Evolutionary conservation across 768 basidiomycete genomes (phyloP).

Genomic region (Rhizopogon rudus): DNA sequence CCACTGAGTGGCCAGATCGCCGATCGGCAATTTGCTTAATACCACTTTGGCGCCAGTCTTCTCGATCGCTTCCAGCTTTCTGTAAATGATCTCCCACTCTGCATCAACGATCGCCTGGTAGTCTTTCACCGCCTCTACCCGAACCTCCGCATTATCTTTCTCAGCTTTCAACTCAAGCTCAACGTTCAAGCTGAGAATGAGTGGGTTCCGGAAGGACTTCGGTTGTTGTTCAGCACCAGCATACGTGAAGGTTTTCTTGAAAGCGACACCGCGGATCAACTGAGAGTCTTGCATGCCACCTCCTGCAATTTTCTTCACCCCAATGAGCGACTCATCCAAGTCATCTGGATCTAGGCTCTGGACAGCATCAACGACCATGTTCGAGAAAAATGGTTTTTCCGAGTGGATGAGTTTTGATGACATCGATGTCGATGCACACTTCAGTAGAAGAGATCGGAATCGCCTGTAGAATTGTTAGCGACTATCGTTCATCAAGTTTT

Average conservation of each 20-base stretch:
- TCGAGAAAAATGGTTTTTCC: conserved; percentile 97
- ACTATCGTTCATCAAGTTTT: neutral
- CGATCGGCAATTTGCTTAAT: conserved; percentile 95
- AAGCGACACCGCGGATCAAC: conserved; percentile 86
- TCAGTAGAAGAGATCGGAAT: conserved; percentile 90
- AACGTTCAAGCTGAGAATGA: conserved; percentile 92
- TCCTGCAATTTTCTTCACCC: conserved; percentile 96
- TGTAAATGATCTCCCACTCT: conserved; percentile 99
- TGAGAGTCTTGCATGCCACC: conserved; percentile 97
- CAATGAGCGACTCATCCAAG: conserved; percentile 93
- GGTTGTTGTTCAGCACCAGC: conserved; percentile 99
- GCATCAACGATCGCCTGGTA: conserved; percentile 99
- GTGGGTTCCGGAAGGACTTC: conserved; percentile 83
- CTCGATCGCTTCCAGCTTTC: conserved; percentile 93
- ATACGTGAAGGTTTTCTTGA: conserved; percentile 99
- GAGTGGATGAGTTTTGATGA: conserved; percentile 99
- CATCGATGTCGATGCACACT: conserved; percentile 99
- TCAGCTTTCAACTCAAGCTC: conserved; percentile 99
- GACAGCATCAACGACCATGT: conserved; percentile 98
- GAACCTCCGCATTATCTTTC: conserved; percentile 98
- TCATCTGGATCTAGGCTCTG: conserved; percentile 88
- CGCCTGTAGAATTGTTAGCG: conserved; percentile 43
- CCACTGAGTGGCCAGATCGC: conserved; percentile 98
- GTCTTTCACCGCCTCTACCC: conserved; percentile 94
- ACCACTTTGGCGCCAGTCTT: conserved; percentile 97